Evolutionary conservation across 2,329 filamentous ascomycete genomes (phyloP).

Genomic region (Cladosporium velox): DNA sequence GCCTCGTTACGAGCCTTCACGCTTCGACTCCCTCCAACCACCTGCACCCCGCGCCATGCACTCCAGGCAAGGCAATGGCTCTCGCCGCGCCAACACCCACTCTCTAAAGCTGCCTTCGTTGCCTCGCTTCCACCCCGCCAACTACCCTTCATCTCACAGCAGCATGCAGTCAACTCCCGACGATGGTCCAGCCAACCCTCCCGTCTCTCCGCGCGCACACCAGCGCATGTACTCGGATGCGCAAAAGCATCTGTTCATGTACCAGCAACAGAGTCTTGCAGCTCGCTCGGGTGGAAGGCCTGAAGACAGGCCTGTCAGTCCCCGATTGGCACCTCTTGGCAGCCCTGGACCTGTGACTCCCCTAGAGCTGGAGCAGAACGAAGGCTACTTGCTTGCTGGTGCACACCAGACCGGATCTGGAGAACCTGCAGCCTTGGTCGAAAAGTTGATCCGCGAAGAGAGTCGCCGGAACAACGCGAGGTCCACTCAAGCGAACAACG

Average conservation of each 20-base stretch:
- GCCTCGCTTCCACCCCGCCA: constrained; percentile 56
- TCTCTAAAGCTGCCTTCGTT: constrained; percentile 51
- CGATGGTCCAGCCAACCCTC: constrained; percentile 45
- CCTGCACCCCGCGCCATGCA: constrained; percentile 35
- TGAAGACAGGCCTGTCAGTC: constrained; percentile 47
- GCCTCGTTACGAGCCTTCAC: constrained; percentile 33
- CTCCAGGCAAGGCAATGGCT: constrained; percentile 33
- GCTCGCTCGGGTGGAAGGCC: constrained; percentile 27
- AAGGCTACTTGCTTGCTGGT: constrained; percentile 51
- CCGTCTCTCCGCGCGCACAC: constrained; percentile 46
- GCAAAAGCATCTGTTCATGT: constrained; percentile 51
- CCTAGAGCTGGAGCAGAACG: constrained; percentile 50
- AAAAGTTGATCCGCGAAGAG: constrained; percentile 51
- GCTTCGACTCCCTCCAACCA: constrained; percentile 37
- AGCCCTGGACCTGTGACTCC: constrained; percentile 57
- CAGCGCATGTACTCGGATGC: constrained; percentile 51
- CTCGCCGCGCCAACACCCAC: constrained; percentile 40
- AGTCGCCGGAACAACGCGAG: constrained; percentile 34
- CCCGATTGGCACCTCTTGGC: constrained; percentile 51
- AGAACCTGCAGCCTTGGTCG: constrained; percentile 45
- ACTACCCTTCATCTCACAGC: constrained; percentile 45
- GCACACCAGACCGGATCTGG: constrained; percentile 32
- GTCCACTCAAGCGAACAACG: constrained; percentile 13
- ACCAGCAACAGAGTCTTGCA: constrained; percentile 47
- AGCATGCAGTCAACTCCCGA: constrained; percentile 42